Conservation (phyloP, 352 stramenopile genomes). For the Globisporangium cederbergense region DNA sequence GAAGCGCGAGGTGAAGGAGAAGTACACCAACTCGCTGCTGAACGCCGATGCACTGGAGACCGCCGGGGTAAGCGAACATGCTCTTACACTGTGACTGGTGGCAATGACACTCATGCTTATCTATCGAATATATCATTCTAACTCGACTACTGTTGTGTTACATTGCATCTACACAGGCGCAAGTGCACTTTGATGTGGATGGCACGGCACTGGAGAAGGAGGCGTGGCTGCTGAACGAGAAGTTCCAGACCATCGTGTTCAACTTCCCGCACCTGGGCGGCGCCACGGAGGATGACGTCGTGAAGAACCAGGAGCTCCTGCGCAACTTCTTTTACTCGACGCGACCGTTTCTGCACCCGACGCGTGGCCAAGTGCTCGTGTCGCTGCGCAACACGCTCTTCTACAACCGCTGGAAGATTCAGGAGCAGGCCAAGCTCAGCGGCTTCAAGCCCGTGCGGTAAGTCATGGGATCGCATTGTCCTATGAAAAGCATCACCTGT, state of each 20-base stretch:
- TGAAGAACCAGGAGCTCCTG: constrained; percentile 79
- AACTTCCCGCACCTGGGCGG: constrained; percentile 87
- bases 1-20: constrained; percentile 58
- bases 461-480: background rate
- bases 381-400: constrained; percentile 75
- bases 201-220: constrained; percentile 61
- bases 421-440: constrained; percentile 56
- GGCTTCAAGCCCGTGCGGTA: constrained; percentile 71
- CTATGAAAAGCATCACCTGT: background rate
- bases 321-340: constrained; percentile 74
- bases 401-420: constrained; percentile 83
- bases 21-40: constrained; percentile 63
- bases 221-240: constrained; percentile 37
- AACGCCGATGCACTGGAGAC: constrained; percentile 74
- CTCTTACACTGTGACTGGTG: background rate
- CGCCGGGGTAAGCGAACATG: constrained; percentile 37
- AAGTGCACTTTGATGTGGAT: constrained; percentile 68
- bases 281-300: constrained; percentile 76
- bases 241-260: constrained; percentile 75
- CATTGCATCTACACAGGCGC: constrained; percentile 25
- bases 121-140: background rate
- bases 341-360: constrained; percentile 51
- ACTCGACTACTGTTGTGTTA: background rate
- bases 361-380: constrained; percentile 64
- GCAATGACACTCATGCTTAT: background rate